A percentile compares a stretch with the other conserved stretches of the same genome.
These are phyloP conservation scores for Podila epigama DNA, from an alignment of 192 early-diverging fungal genomes.

Conservation along the genomic window DNA sequence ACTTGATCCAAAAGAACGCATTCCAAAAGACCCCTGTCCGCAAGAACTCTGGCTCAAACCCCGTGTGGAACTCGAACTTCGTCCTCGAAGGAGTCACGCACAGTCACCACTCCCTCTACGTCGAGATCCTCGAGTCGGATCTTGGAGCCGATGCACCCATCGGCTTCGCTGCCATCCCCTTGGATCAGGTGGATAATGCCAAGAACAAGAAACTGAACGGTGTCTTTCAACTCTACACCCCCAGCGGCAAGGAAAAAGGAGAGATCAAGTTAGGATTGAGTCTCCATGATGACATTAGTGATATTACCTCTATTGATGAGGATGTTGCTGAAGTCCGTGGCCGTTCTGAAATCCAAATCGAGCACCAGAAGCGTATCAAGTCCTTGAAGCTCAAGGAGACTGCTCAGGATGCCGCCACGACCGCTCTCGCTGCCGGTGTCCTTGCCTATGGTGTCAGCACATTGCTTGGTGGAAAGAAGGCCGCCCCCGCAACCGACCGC, in stretches of 20 bases:
- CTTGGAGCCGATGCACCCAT: constrained; percentile 35
- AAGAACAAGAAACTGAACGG: constrained; percentile 24
- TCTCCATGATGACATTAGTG: background rate
- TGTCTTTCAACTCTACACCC: constrained; percentile 40
- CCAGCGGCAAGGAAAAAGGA: constrained; percentile 39
- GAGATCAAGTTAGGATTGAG: constrained; percentile 33
- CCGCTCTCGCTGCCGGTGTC: constrained; percentile 10
- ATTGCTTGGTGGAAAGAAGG: background rate
- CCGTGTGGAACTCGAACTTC: constrained; percentile 50
- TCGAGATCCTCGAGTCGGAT: constrained; percentile 53
- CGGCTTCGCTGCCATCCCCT: constrained; percentile 50
- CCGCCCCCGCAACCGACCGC: background rate
- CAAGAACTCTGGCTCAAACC: constrained; percentile 37
- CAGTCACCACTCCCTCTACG: constrained; percentile 21
- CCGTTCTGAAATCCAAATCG: constrained; percentile 18
- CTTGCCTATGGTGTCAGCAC: background rate
- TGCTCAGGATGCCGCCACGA: constrained; percentile 29
- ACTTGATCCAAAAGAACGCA: constrained; percentile 24
- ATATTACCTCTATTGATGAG: constrained; percentile 1
- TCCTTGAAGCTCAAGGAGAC: constrained; percentile 16
- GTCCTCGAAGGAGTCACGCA: constrained; percentile 23
- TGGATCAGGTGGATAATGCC: constrained; percentile 38
- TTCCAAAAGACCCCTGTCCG: constrained; percentile 45
- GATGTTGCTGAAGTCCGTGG: background rate
- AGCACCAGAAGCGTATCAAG: constrained; percentile 46